Evolutionary conservation across 306 rosid genomes (phyloP), one percentile per base, ranked within the genome.

Genomic region (Medicago lupulina): DNA sequence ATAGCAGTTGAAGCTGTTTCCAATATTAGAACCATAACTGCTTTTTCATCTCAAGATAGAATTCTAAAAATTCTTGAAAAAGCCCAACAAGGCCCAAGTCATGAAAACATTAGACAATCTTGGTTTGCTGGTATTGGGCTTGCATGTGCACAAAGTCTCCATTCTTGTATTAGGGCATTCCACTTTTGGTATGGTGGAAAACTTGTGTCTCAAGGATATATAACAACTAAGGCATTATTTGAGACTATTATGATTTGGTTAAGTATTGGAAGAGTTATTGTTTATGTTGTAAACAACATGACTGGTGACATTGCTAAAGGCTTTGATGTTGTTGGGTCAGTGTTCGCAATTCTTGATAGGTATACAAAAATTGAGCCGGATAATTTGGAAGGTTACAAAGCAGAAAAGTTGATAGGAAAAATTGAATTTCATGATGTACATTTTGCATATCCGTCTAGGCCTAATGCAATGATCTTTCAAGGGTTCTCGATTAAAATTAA

Each of bases 1-100:
- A 87, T 94, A 31, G 97, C 97, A 0, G 98, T 93, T 0, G 98
- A 94, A 76, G 98, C 98, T 1, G 96, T 94, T 58, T 87, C 97
- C 70, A 92, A 94, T 40, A 90, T 94, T 1, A 77, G 97, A 67
- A 90, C 89, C 11, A 79, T 94, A 76, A 84, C 98, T 0, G 91
- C 97, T 36, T 94, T 94, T 83, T 94, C 97, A 10, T 94, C 97
- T 8, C 98, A 94, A 74, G 87, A 81, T 4, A 79, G 96, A 4
- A 88, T 91, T 9, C 86, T 92, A n/a, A 81, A 87, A 31, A 90
- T 94, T 93, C 97, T 94, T 0, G 88, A 94, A 59, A 88, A 88
- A 39, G 87, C 93, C 16, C 97, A 91, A 78, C 86, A 88, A 73
- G 91, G 87, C 57, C 96, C 95, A 2, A 81, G 87, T 0, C 72